Evolutionary conservation across 352 stramenopile species (phyloP).

Genomic region (Pythium apleroticum): DNA sequence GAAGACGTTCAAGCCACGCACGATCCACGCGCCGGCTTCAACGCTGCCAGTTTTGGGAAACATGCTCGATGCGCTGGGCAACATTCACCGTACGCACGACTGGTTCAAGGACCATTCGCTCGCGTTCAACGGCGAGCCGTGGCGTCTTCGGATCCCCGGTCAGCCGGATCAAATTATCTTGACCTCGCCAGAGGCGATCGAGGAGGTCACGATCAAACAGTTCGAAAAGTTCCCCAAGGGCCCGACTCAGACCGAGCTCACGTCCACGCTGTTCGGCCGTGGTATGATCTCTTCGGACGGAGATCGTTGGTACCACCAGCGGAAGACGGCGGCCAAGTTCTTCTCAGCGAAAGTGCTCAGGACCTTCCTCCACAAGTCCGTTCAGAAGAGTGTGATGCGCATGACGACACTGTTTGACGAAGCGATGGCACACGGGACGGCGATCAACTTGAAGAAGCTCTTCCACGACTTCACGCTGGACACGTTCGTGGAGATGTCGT

Average conservation of each 20-base stretch:
- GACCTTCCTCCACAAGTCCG: constrained; percentile 11
- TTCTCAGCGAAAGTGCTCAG: constrained; percentile 31
- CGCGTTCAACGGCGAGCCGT: constrained; percentile 19
- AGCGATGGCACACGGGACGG: background rate
- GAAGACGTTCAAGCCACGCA: background rate
- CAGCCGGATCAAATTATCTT: constrained; percentile 21
- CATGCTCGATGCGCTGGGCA: background rate
- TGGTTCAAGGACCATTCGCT: constrained; percentile 30
- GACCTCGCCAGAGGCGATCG: constrained; percentile 17
- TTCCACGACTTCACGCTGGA: constrained; percentile 54
- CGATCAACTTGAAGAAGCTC: constrained; percentile 25
- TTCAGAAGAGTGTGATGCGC: background rate
- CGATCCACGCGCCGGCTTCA: background rate
- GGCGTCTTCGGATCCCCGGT: constrained; percentile 19
- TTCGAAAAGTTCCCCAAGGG: constrained; percentile 32
- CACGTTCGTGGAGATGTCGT: constrained; percentile 47
- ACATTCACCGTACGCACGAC: constrained; percentile 36
- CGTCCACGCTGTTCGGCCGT: constrained; percentile 21
- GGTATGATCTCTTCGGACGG: constrained; percentile 27
- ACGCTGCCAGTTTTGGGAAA: background rate
- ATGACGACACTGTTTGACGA: constrained; percentile 4
- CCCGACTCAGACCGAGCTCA: constrained; percentile 8
- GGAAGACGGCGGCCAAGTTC: constrained; percentile 28
- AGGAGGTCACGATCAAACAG: constrained; percentile 31
- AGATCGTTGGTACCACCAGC: constrained; percentile 29